Base-by-base conservation (phyloP, 441 rosid genomes). In the Bocquillonia castaneifolia region DNA sequence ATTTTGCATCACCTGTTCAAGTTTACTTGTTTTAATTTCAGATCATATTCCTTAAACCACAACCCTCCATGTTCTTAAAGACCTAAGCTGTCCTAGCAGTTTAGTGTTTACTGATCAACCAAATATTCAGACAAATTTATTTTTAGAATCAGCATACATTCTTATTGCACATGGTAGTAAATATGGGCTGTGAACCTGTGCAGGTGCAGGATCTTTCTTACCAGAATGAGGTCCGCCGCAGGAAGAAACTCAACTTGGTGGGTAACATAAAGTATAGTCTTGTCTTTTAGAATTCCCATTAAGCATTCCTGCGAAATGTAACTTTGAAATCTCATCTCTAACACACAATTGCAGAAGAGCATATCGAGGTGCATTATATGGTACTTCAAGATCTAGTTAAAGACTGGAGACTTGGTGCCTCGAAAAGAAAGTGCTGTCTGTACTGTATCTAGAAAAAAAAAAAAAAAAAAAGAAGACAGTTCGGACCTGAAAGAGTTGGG, bases 191-290 rank as follows among this genome's bases (percentile, higher is more conserved):
- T 34, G 32, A 53, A 67, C 44, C 6, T n/a, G 17, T 15, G 20
- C 29, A 63, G 55, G 60, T 65, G 57, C 36, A 32, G 57, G 28
- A 61, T 59, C 14, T 34, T 47, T 65, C 84, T 79, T 86, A 94
- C 99, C 93, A 94, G 78, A 80, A 94, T 94, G 75, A 88, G 81
- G 83, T 94, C 99, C 59, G 99, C 97, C 10, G 93, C 95, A 25
- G 98, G 97, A 72, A 94, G 95, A 82, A 94, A 94, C 87, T 94
- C 98, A 13, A 94, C 96, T 90, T 94, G 99, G 82, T 94, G 99
- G 29, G 99, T 92, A 58, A 94, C 98, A 67, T 88, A 94, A 72
- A 94, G 80, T 59, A 88, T 76, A 6, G 97, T 94, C 79, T 90
- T 94, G 45, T 84, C 85, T 76, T 83, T 88, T 26, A 94, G 86